Evolutionary conservation across 1,139 yeast species (phyloP), one percentile per base, ranked within the genome.

Genomic region (Taiozyma onychis): DNA sequence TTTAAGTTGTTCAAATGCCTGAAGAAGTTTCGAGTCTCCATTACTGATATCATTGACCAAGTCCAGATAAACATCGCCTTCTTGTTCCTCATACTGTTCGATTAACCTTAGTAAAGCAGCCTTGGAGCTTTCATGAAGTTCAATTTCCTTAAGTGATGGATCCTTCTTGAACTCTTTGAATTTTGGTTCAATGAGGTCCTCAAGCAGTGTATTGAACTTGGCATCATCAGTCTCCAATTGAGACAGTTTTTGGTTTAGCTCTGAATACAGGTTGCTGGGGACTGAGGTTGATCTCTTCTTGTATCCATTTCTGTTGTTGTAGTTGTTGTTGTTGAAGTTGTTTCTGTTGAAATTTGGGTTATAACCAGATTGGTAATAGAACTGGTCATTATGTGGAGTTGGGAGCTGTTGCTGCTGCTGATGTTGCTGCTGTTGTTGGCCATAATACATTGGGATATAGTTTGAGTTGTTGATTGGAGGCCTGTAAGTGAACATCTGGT

Each of bases 31-130:
- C 21, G 44, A 35, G 18, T 53, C 55, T 37, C 51, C 48, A 30
- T 51, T 53, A 8, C 48, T 44, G 47, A 51, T 44, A 41, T 53
- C 54, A 21, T 49, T 51, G 27, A 53, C 39, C 14, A 53, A n/a
- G 10, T 53, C 54, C 2, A 37, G 24, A 18, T 37, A 37, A 10
- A 37, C 41, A 21, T 37, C 41, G 8, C 24, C 24, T 21, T 37
- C 41, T 10, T 16, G 22, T 16, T 37, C 41, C 41, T 37, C 9
- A 21, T 37, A 37, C 24, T 37, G 41, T 6, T 37, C 24, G 22
- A 37, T 37, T 4, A 37, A 9, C 1, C 35, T 21, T 26, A 18
- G 42, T 46, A 21, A 53, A 22, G 35, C 51, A 34, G 41, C 37
- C 26, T 14, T 44, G 37, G 22, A 27, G 9, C 21, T n/a, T 16